Evolutionary conservation across 257 asterid species (phyloP).

Genomic region (Nicotiana attenuata): DNA sequence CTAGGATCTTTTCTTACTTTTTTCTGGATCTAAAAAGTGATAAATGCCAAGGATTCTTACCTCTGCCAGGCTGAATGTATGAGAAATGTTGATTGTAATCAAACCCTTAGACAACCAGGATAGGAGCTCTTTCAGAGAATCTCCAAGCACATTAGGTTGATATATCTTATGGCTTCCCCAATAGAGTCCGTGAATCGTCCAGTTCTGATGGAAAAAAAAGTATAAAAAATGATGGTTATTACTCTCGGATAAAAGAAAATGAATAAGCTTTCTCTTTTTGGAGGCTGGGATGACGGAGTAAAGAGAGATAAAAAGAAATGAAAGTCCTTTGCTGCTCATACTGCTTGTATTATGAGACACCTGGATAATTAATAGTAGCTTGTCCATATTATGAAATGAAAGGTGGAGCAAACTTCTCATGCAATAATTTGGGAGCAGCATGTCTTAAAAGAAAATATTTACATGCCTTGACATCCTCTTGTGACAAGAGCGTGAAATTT

Average conservation of each 20-base stretch:
- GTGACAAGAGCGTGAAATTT: not conserved
- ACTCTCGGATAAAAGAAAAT: not conserved
- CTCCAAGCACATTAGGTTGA: constrained; percentile 57
- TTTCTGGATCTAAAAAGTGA: not conserved
- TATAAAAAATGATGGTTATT: not conserved
- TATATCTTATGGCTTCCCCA: constrained; percentile 89
- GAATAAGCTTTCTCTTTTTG: not conserved
- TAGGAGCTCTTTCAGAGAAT: constrained; percentile 76
- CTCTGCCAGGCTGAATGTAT: constrained; percentile 56
- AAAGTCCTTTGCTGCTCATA: too few relatives aligned
- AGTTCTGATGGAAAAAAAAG: constrained; percentile 46
- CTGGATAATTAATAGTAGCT: too few relatives aligned
- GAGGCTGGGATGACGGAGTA: too few relatives aligned
- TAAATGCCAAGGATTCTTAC: constrained; percentile 35
- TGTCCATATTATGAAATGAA: too few relatives aligned
- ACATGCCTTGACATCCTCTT: not conserved
- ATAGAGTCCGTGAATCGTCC: constrained; percentile 91
- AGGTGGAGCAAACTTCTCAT: too few relatives aligned
- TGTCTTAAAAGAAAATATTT: not conserved
- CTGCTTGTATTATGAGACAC: too few relatives aligned
- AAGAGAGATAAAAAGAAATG: too few relatives aligned
- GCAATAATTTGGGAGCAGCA: too few relatives aligned
- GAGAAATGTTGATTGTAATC: too few relatives aligned
- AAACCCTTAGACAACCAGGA: too few relatives aligned
- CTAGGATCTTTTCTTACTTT: not conserved